A percentile compares a stretch with the other conserved stretches of the same genome.
Evolutionary conservation across 805 yeast genomes (phyloP).

Genomic region (Clavispora santaluciae): DNA sequence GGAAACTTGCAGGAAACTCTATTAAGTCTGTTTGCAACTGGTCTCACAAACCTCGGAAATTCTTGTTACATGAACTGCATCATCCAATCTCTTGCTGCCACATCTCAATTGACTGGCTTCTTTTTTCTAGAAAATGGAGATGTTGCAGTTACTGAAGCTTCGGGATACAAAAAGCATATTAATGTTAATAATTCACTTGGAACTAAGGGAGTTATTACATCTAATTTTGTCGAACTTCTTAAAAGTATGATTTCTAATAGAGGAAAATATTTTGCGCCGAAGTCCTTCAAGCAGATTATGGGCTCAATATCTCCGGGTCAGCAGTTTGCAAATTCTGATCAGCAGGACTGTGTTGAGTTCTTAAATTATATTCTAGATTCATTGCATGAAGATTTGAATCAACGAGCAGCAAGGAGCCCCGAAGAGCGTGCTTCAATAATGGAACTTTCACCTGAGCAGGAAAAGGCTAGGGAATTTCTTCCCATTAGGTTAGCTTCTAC

Average conservation of each 20-base stretch:
- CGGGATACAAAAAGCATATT: constrained; percentile 54
- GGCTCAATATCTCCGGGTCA: constrained; percentile 59
- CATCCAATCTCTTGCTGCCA: constrained; percentile 79
- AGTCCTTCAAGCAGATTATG: constrained; percentile 57
- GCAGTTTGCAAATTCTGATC: constrained; percentile 62
- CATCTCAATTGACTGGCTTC: constrained; percentile 57
- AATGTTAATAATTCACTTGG: constrained; percentile 74
- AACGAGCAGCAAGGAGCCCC: constrained; percentile 34
- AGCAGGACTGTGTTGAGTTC: constrained; percentile 85
- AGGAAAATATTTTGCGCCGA: constrained; percentile 51
- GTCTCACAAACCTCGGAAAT: constrained; percentile 78
- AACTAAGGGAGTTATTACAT: constrained; percentile 73
- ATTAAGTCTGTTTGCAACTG: constrained; percentile 45
- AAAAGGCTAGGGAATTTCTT: constrained; percentile 61
- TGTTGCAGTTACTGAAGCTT: constrained; percentile 29
- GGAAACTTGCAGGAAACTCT: not conserved
- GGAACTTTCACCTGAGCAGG: constrained; percentile 56
- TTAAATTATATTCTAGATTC: constrained; percentile 70
- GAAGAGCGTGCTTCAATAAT: constrained; percentile 37
- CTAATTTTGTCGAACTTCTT: constrained; percentile 58
- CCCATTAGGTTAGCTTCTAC: constrained; percentile 80
- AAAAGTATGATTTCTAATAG: constrained; percentile 47
- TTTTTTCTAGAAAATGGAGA: constrained; percentile 36
- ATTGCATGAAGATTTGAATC: constrained; percentile 81
- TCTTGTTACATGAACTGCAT: constrained; percentile 92